Conservation (phyloP, 2,329 filamentous ascomycete genomes). For the Dryadomyces quercus-mongolicae region DNA sequence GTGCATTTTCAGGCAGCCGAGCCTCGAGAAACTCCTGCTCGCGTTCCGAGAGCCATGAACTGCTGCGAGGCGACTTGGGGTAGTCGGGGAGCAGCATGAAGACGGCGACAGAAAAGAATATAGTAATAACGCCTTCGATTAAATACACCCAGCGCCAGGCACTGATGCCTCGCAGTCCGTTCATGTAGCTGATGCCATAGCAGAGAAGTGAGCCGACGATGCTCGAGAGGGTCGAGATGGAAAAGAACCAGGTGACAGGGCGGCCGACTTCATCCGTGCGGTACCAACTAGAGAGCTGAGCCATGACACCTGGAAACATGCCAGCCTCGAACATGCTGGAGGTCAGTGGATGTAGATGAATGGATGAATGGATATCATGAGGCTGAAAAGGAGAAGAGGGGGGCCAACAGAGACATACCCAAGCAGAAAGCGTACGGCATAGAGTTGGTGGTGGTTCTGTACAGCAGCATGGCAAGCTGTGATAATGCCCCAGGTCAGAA, state of each 20-base stretch:
- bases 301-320: conserved; percentile 26
- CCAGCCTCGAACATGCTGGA: conserved; percentile 25
- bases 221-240: conserved; percentile 20
- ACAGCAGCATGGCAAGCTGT: conserved; percentile 26
- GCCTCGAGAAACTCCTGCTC: conserved; percentile 9
- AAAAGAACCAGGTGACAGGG: conserved; percentile 29
- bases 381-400: neutral
- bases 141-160: conserved; percentile 7
- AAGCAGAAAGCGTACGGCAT: conserved; percentile 26
- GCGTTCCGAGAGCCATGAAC: conserved; percentile 2
- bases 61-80: conserved; percentile 20
- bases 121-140: conserved; percentile 7
- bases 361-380: no score
- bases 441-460: conserved; percentile 24
- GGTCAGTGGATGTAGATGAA: neutral
- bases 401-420: conserved; percentile 8
- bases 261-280: conserved; percentile 28
- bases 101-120: conserved; percentile 12
- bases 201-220: conserved; percentile 22
- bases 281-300: conserved; percentile 32
- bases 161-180: conserved; percentile 10
- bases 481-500: conserved; percentile 39
- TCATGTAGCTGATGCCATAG: conserved; percentile 38
- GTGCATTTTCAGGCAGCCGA: conserved; percentile 8
- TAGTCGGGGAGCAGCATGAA: conserved; percentile 41